Evolutionary conservation across 352 stramenopile species (phyloP).

Genomic region (Phytophthora foliorum): DNA sequence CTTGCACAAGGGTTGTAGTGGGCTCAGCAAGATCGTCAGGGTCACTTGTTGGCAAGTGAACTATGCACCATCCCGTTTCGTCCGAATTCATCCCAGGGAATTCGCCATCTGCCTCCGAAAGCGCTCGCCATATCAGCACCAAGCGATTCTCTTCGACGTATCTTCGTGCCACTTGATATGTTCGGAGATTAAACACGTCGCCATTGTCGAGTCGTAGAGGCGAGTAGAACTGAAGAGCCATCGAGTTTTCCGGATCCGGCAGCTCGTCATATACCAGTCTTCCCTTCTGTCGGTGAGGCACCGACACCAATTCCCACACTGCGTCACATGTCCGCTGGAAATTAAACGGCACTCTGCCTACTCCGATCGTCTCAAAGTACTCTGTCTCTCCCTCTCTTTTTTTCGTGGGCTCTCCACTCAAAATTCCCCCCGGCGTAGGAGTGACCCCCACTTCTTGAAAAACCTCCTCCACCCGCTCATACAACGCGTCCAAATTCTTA

Average conservation of each 20-base stretch:
- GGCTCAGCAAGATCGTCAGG: constrained; percentile 3
- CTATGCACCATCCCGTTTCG: constrained; percentile 57
- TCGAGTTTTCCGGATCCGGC: constrained; percentile 37
- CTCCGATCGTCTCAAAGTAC: constrained; percentile 34
- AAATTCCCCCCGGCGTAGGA: constrained; percentile 16
- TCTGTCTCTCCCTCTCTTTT: constrained; percentile 20
- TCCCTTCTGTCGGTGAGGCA: constrained; percentile 23
- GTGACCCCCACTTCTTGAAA: constrained; percentile 20
- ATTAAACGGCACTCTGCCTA: constrained; percentile 24
- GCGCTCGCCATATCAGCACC: constrained; percentile 58
- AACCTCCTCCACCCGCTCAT: constrained; percentile 20
- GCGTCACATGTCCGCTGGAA: constrained; percentile 27
- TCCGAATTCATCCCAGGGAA: constrained; percentile 56
- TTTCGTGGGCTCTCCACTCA: constrained; percentile 23
- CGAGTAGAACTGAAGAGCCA: constrained; percentile 42
- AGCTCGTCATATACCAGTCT: constrained; percentile 20
- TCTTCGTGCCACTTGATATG: constrained; percentile 25
- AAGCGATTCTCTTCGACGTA: constrained; percentile 52
- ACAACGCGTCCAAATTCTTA: constrained; percentile 30
- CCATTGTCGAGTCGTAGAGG: constrained; percentile 19
- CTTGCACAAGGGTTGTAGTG: constrained; percentile 20
- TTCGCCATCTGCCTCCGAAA: constrained; percentile 42
- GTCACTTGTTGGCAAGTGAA: constrained; percentile 10
- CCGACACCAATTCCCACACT: constrained; percentile 32
- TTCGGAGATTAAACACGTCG: constrained; percentile 18